Percentiles rank a stretch among this genome's conserved stretches.
Conservation (phyloP, 257 asterid genomes). For the Solanum sejunctum region DNA sequence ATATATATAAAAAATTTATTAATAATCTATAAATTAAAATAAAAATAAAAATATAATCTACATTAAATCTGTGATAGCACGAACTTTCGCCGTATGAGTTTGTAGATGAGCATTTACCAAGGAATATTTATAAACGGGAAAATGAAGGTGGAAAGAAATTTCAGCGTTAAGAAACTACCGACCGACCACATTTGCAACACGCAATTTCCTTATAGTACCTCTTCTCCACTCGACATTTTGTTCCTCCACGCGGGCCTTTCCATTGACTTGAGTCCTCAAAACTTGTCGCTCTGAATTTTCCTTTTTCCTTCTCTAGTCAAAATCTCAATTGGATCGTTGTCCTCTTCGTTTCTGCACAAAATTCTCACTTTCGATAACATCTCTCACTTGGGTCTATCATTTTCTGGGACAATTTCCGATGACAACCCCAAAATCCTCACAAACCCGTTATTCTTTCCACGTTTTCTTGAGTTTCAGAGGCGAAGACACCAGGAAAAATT, state of each 20-base stretch:
- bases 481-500: conserved; percentile 7
- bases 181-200: background rate
- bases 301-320: background rate
- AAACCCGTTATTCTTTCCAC: background rate
- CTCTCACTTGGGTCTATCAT: background rate
- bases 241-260: background rate
- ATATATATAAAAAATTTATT: too few species aligned
- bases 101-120: too few species aligned
- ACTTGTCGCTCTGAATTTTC: background rate
- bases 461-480: conserved; percentile 15
- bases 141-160: background rate
- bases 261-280: background rate
- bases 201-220: background rate
- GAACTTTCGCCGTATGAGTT: too few species aligned
- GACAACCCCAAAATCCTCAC: background rate
- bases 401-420: background rate
- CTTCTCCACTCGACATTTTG: background rate
- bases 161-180: background rate
- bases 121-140: background rate
- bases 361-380: background rate
- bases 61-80: too few species aligned
- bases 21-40: too few species aligned
- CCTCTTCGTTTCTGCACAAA: background rate
- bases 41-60: too few species aligned
- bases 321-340: background rate